Conservation (phyloP, 2,329 filamentous ascomycete genomes). For the Metarhizium robertsii region DNA sequence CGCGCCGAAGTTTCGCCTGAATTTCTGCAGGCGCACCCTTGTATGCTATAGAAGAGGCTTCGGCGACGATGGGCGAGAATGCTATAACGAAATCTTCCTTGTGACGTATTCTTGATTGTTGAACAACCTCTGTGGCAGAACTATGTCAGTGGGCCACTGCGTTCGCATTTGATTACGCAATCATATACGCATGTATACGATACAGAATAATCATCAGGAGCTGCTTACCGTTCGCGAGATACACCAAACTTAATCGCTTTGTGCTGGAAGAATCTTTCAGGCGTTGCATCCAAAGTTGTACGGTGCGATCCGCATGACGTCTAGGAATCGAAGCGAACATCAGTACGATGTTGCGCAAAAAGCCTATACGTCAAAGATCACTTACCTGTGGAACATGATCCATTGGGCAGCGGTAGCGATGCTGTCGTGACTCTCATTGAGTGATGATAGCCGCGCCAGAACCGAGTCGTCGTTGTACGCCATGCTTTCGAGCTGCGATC, state of each 20-base stretch:
- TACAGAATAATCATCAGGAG: background rate
- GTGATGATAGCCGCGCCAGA: slow-evolving; percentile 82
- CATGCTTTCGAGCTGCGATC: slow-evolving; percentile 42
- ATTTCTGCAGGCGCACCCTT: slow-evolving; percentile 80
- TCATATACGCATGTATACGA: background rate
- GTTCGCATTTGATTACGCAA: background rate
- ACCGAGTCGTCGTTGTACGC: slow-evolving; percentile 94
- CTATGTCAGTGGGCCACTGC: background rate
- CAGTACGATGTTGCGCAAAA: background rate
- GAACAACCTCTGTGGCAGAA: slow-evolving; percentile 70
- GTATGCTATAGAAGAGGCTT: slow-evolving; percentile 84
- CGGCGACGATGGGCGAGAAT: slow-evolving; percentile 84
- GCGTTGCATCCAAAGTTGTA: slow-evolving; percentile 82
- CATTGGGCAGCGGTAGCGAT: slow-evolving; percentile 96
- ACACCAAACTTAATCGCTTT: slow-evolving; percentile 84
- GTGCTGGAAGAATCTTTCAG: slow-evolving; percentile 78
- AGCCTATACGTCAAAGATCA: background rate
- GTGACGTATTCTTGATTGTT: slow-evolving; percentile 86
- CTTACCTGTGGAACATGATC: slow-evolving; percentile 97
- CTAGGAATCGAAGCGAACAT: slow-evolving; percentile 34
- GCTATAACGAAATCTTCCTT: slow-evolving; percentile 90
- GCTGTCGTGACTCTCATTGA: slow-evolving; percentile 96
- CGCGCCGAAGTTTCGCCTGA: slow-evolving; percentile 77
- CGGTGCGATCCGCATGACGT: slow-evolving; percentile 85
- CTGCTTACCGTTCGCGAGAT: slow-evolving; percentile 80